Base-by-base conservation (phyloP, 2,329 filamentous ascomycete genomes). In the Paraphoma chrysanthemicola region DNA sequence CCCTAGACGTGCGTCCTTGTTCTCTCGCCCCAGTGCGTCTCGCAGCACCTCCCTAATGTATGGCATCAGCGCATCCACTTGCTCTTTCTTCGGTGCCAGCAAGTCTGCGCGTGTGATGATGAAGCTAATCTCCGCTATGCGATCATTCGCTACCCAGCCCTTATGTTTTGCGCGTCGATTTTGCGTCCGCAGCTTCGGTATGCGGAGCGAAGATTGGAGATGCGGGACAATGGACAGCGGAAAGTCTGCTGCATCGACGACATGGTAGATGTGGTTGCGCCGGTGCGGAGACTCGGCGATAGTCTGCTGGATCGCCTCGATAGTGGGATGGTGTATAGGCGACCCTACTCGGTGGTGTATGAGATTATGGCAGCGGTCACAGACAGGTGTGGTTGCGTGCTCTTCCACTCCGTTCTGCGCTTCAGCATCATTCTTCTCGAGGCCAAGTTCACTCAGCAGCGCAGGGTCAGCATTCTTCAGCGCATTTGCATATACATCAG, bases 241-340 rank as follows among this genome's bases (percentile, higher is more conserved):
- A 63, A 99, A 98, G 77, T 99, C 95, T 57, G 93, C 95, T 2
- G 95, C 94, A 71, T 99, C 95, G 18, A 99, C 81, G 28, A 99
- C 84, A 77, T 99, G 95, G 74, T 98, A 99, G 59, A 99, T 89
- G 77, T 97, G 92, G 70, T 99, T 98, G 72, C 91, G 86, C 73
- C 91, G 91, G 78, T 96, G 89, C 0, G 93, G 93, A 1, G 94
- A 96, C 76, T 96, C 92, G 51, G 89, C 85, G 50, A 99, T 90
- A 14, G 93, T 96, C 60, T 92, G 89, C 63, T 88, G 87, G 50
- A 99, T 88, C 2, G 91, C 88, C 43, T 92, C 85, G 60, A 97
- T 84, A 1, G 89, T 89, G 0, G 95, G 95, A 70, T 96, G 92
- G 53, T 86, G 84, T 66, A 96, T 94, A 6, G 91, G 84, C 14